These are phyloP conservation scores for Epicoccum nigrum DNA, from an alignment of 2,329 filamentous ascomycete species.

Conservation along the genomic window DNA sequence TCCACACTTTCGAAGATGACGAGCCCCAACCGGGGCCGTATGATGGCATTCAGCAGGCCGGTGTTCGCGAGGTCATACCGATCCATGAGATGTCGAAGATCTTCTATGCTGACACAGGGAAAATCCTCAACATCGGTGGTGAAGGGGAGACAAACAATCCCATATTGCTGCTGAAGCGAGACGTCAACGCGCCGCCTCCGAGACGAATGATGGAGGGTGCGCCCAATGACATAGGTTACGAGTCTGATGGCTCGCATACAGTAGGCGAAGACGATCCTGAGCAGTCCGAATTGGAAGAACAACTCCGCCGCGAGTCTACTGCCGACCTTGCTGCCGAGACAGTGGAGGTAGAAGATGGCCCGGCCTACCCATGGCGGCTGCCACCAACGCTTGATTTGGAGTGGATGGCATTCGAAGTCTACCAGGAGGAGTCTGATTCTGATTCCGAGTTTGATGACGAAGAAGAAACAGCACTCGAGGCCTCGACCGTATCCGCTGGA, in stretches of 20 bases:
- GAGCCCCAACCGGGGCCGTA: conserved; percentile 63
- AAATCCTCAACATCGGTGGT: conserved; percentile 81
- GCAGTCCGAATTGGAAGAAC: conserved; percentile 54
- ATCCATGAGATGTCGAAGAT: conserved; percentile 84
- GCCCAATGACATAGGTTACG: conserved; percentile 31
- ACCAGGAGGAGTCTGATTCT: conserved; percentile 66
- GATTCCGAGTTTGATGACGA: conserved; percentile 58
- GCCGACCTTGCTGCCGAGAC: conserved; percentile 20
- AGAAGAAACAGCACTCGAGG: conserved; percentile 26
- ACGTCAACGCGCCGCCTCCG: conserved; percentile 67
- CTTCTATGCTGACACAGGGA: conserved; percentile 90
- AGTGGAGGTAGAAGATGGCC: conserved; percentile 19
- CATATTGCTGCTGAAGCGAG: conserved; percentile 75
- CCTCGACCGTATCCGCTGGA: conserved; percentile 15
- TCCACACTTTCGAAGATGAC: conserved; percentile 69
- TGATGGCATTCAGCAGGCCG: conserved; percentile 66
- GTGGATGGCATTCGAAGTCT: conserved; percentile 91
- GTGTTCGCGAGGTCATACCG: conserved; percentile 70
- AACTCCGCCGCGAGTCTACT: conserved; percentile 52
- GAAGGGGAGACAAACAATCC: conserved; percentile 74
- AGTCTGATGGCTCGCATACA: conserved; percentile 50
- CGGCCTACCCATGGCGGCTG: conserved; percentile 61
- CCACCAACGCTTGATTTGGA: conserved; percentile 81
- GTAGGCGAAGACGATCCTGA: conserved; percentile 43
- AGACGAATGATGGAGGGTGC: conserved; percentile 59